Evolutionary conservation across 108 stramenopile genomes (phyloP).

Genomic region (Cylindrotheca closterium): DNA sequence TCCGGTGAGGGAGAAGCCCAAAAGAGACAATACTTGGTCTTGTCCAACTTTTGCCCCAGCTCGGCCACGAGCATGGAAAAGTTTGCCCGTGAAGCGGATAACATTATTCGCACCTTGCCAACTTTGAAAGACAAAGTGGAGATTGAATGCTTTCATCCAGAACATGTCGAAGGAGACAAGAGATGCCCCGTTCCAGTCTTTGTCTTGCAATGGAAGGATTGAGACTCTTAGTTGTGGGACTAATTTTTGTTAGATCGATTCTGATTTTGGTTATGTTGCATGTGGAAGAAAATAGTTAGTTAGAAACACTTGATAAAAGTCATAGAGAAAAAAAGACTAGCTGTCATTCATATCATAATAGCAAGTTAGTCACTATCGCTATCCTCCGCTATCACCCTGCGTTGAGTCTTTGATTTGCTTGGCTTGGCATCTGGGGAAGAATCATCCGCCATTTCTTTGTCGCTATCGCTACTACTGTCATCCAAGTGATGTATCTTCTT

Average conservation of each 20-base stretch:
- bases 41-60: slow-evolving; percentile 66
- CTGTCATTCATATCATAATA: too few relatives aligned
- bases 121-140: slow-evolving; percentile 41
- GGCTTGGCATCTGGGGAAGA: neutral
- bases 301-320: too few relatives aligned
- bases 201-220: slow-evolving; percentile 62
- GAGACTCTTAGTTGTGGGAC: too few relatives aligned
- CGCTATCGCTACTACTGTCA: slow-evolving; percentile 11
- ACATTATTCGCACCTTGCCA: slow-evolving; percentile 53
- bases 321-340: too few relatives aligned
- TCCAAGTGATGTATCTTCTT: slow-evolving; percentile 5
- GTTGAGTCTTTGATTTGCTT: neutral
- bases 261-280: too few relatives aligned
- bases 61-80: slow-evolving; percentile 77
- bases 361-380: too few relatives aligned
- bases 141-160: slow-evolving; percentile 60
- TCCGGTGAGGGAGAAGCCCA: slow-evolving; percentile 15
- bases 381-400: neutral
- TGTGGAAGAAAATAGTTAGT: too few relatives aligned
- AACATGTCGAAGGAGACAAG: slow-evolving; percentile 54
- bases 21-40: slow-evolving; percentile 65
- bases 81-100: slow-evolving; percentile 50
- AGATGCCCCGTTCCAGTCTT: slow-evolving; percentile 70
- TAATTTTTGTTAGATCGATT: too few relatives aligned
- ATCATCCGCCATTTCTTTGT: neutral